Conservation (phyloP, 495 filamentous ascomycete species). For the Neurospora cerealis region DNA sequence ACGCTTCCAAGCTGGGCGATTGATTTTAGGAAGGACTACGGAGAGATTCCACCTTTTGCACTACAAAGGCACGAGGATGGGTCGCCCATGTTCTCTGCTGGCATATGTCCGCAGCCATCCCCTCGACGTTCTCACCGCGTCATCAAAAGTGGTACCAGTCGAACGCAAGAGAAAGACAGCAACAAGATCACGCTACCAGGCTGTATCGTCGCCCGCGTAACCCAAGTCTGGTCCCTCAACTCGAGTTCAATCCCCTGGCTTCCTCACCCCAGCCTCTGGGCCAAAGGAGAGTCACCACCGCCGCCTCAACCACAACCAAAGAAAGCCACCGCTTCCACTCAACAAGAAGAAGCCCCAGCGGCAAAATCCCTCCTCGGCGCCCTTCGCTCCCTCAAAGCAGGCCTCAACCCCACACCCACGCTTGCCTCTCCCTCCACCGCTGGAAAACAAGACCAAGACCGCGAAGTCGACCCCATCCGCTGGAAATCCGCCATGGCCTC, state of each 20-base stretch:
- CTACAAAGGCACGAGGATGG: background rate
- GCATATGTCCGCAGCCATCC: background rate
- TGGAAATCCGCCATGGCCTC: background rate
- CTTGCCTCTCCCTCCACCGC: background rate
- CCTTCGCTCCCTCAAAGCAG: background rate
- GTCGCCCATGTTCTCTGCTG: background rate
- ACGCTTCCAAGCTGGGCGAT: background rate
- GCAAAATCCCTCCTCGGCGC: background rate
- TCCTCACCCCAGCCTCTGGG: background rate
- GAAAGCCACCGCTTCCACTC: background rate
- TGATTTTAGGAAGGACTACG: background rate
- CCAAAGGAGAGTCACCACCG: background rate
- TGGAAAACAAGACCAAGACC: background rate
- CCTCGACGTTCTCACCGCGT: background rate
- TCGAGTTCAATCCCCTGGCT: background rate
- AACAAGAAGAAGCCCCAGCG: background rate
- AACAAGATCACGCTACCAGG: background rate
- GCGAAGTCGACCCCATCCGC: background rate
- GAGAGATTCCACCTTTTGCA: background rate
- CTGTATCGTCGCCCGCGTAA: background rate
- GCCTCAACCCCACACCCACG: too few relatives aligned
- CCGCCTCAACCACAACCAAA: background rate
- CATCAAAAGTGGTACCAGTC: background rate
- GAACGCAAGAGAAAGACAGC: background rate
- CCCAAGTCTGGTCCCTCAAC: background rate